These are phyloP conservation scores for Phytopythium chamaehyphon DNA, from an alignment of 352 stramenopile species.

Conservation along the genomic window DNA sequence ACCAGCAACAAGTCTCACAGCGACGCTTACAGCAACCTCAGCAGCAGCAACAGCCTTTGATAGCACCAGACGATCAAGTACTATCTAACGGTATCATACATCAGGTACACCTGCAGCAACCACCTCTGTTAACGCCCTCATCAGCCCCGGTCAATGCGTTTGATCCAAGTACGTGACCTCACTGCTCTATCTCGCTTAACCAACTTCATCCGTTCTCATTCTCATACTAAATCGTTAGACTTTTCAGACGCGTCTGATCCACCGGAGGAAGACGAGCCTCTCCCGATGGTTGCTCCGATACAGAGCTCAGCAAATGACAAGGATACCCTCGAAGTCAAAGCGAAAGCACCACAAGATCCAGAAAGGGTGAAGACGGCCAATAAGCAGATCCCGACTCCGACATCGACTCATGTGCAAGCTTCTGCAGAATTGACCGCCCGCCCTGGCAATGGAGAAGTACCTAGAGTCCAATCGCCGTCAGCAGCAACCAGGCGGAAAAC, in stretches of 20 bases:
- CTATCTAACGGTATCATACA: no score
- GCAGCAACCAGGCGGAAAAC: no score
- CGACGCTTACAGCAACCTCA: not conserved
- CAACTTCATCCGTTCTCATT: not conserved
- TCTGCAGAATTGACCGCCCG: no score
- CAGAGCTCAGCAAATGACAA: not conserved
- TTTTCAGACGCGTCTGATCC: conserved; percentile 8
- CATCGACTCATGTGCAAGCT: no score
- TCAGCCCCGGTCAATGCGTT: conserved; percentile 1
- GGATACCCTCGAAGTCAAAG: not conserved
- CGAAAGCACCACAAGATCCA: no score
- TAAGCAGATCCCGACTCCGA: no score
- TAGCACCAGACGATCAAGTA: no score
- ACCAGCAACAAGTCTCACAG: not conserved
- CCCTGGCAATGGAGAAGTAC: no score
- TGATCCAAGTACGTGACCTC: conserved; percentile 6
- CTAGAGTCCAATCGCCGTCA: no score
- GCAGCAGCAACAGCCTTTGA: not conserved
- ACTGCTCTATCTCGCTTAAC: not conserved
- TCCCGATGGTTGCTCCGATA: not conserved
- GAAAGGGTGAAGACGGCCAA: no score
- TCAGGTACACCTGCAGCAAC: no score
- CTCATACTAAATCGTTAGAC: conserved; percentile 1
- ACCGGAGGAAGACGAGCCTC: conserved; percentile 14
- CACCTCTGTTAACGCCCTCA: no score